Conservation (phyloP, 352 stramenopile genomes). For the Phytopythium kandeliae region DNA sequence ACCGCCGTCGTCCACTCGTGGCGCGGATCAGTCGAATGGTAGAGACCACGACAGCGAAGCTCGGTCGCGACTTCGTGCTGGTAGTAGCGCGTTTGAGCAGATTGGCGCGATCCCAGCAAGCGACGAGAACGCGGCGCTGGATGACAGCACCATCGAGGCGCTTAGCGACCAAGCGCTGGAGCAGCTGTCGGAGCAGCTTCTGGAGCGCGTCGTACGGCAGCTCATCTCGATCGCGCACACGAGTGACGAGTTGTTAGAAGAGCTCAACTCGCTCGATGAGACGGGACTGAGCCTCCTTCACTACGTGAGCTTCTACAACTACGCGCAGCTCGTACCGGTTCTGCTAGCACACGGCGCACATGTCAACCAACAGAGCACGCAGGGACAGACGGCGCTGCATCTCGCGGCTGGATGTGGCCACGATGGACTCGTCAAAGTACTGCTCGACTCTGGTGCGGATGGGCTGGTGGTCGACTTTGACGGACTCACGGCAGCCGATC, state of each 20-base stretch:
- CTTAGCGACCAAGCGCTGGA: slow-evolving; percentile 79
- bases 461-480: slow-evolving; percentile 63
- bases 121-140: slow-evolving; percentile 17
- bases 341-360: slow-evolving; percentile 76
- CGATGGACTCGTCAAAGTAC: slow-evolving; percentile 50
- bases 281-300: slow-evolving; percentile 83
- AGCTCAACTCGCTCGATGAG: slow-evolving; percentile 87
- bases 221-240: slow-evolving; percentile 76
- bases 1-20: neutral
- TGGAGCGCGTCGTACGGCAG: slow-evolving; percentile 81
- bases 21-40: neutral
- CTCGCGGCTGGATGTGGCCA: slow-evolving; percentile 76
- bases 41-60: neutral
- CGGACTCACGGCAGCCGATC: slow-evolving; percentile 62
- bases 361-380: slow-evolving; percentile 81
- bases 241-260: slow-evolving; percentile 74
- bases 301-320: slow-evolving; percentile 89
- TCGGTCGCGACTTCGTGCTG: neutral
- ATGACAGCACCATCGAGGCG: slow-evolving; percentile 71
- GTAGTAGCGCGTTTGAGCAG: neutral
- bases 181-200: slow-evolving; percentile 66
- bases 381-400: slow-evolving; percentile 81
- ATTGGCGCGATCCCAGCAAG: neutral
- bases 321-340: slow-evolving; percentile 68
- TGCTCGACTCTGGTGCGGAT: slow-evolving; percentile 59